Conservation (phyloP, 2,329 filamentous ascomycete genomes). For the Ceratocystis lukuohia region DNA sequence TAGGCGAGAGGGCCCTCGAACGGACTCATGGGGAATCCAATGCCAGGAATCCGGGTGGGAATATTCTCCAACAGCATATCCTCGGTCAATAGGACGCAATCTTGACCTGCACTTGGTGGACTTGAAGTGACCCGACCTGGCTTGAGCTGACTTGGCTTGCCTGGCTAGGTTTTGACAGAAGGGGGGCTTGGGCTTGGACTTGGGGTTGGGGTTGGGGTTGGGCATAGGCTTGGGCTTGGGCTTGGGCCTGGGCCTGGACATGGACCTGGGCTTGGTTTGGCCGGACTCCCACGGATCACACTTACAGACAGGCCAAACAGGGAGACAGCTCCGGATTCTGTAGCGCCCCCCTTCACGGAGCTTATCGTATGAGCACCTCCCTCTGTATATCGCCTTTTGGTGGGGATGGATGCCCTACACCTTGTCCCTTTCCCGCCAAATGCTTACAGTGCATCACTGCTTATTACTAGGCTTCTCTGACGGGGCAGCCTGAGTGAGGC, state of each 20-base stretch:
- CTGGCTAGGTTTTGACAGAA: not conserved
- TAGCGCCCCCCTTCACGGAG: not conserved
- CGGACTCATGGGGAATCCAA: too few species aligned
- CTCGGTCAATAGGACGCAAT: not conserved
- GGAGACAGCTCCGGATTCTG: not conserved
- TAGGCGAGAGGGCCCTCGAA: too few species aligned
- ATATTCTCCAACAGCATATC: too few species aligned
- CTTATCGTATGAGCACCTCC: not conserved
- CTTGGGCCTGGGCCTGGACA: too few species aligned
- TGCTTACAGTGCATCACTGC: not conserved
- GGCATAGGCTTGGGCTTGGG: too few species aligned
- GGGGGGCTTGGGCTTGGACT: too few species aligned
- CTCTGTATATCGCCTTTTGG: too few species aligned
- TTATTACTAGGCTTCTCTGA: not conserved
- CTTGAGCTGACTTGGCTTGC: not conserved
- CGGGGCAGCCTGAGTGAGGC: not conserved
- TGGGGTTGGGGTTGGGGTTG: too few species aligned
- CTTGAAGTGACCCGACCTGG: not conserved
- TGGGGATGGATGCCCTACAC: not conserved
- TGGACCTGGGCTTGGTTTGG: too few species aligned
- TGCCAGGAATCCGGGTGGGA: too few species aligned
- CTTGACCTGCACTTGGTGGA: not conserved
- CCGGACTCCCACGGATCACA: too few species aligned
- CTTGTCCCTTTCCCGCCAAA: not conserved
- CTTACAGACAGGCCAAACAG: not conserved